A percentile compares a stretch with the other conserved stretches of the same genome.
phyloP scores from a whole-genome alignment of 1,284 basidiomycete genomes.

The Inonotus hispidus region DNA sequence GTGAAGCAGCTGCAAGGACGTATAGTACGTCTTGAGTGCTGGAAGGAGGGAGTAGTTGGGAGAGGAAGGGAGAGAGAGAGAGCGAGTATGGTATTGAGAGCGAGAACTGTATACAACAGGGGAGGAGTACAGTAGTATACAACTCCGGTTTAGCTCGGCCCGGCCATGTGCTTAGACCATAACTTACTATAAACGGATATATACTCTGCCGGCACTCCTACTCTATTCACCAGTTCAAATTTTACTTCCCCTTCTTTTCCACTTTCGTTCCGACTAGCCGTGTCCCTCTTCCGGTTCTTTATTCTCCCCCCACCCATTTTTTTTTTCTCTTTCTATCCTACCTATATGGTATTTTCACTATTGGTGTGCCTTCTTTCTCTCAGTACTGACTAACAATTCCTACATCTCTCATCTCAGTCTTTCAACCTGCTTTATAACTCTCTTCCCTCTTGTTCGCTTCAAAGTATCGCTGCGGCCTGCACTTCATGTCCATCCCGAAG shows the following conservation, averaged over 20 bases:
- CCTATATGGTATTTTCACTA: background rate
- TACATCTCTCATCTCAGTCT: background rate
- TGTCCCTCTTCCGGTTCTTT: background rate
- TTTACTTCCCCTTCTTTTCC: background rate
- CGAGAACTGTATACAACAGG: background rate
- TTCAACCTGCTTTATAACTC: background rate
- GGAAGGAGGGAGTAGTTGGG: background rate
- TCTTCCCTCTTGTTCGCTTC: background rate
- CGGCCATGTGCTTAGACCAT: conserved; percentile 2
- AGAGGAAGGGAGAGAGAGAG: background rate
- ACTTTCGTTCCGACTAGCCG: background rate
- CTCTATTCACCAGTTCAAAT: background rate
- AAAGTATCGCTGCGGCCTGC: background rate
- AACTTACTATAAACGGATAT: background rate
- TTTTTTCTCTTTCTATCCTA: too few relatives aligned
- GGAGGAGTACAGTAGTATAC: background rate
- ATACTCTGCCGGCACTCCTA: background rate
- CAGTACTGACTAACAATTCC: background rate
- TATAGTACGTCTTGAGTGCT: background rate
- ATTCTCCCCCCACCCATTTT: background rate
- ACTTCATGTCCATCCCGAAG: background rate
- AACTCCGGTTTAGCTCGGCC: background rate
- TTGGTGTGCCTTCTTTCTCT: conserved; percentile 5
- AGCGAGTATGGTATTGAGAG: background rate
- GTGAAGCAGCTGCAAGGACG: background rate